These are phyloP conservation scores for Blastomyces emzantsi DNA, from an alignment of 2,329 filamentous ascomycete genomes.

Conservation along the genomic window DNA sequence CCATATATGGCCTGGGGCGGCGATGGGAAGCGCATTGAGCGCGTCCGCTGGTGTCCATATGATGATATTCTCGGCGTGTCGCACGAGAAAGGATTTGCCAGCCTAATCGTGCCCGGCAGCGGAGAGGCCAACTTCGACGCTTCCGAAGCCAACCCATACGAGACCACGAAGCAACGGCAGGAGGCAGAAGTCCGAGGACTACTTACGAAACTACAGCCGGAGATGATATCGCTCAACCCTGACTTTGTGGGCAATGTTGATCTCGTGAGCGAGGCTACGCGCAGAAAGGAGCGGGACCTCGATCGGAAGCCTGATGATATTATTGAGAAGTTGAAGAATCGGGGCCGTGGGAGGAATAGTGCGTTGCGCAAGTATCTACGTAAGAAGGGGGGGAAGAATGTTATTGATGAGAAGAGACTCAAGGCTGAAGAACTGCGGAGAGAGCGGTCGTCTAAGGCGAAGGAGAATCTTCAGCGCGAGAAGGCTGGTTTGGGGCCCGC, in stretches of 20 bases:
- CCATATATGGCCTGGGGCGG: conserved; percentile 94
- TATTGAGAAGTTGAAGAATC: conserved; percentile 57
- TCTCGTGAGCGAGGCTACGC: conserved; percentile 66
- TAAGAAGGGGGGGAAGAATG: conserved; percentile 86
- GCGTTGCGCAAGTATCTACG: conserved; percentile 78
- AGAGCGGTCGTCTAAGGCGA: conserved; percentile 57
- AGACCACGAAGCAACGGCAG: conserved; percentile 83
- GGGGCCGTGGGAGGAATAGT: conserved; percentile 80
- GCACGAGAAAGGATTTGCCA: conserved; percentile 79
- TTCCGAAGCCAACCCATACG: conserved; percentile 89
- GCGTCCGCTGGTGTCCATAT: conserved; percentile 84
- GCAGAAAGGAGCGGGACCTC: conserved; percentile 66
- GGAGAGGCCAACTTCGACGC: conserved; percentile 96
- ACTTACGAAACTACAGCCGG: conserved; percentile 88
- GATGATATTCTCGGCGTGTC: conserved; percentile 85
- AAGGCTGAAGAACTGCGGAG: conserved; percentile 74
- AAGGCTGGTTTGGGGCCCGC: conserved; percentile 74
- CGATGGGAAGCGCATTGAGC: conserved; percentile 70
- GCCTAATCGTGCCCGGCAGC: conserved; percentile 84
- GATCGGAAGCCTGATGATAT: conserved; percentile 58
- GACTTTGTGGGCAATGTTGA: conserved; percentile 87
- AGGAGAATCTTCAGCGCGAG: conserved; percentile 57
- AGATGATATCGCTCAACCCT: conserved; percentile 94
- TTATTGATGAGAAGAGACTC: conserved; percentile 91
- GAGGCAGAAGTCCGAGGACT: conserved; percentile 83